A percentile compares a stretch with the other conserved stretches of the same genome.
phyloP scores from a whole-genome alignment of 2,329 filamentous ascomycete genomes.

The Neonectria magnoliae region DNA sequence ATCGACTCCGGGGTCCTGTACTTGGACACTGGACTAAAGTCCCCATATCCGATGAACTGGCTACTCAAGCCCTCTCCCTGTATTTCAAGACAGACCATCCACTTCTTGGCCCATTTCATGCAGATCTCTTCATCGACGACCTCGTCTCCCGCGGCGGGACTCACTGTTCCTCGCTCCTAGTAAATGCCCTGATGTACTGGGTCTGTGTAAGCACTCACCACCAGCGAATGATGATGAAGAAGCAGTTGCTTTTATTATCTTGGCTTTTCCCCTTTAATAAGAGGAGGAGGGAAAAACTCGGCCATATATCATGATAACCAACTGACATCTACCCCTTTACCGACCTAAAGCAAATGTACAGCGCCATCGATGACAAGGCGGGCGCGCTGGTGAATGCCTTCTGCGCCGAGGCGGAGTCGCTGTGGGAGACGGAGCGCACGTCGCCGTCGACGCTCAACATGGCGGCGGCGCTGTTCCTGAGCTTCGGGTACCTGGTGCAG shows the following conservation, averaged over 20 bases:
- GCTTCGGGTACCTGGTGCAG: constrained; percentile 11
- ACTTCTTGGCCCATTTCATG: constrained; percentile 10
- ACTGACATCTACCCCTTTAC: neutral
- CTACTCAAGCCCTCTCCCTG: neutral
- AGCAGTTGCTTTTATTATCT: neutral
- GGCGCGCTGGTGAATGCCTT: neutral
- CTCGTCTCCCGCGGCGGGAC: neutral
- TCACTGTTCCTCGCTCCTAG: constrained; percentile 14
- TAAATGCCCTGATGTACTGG: constrained; percentile 23
- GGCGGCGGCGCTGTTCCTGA: constrained; percentile 11
- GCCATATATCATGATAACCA: too few species aligned
- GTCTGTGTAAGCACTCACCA: constrained; percentile 13
- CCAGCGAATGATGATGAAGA: neutral
- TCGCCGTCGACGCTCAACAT: constrained; percentile 1
- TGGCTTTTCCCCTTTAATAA: too few species aligned
- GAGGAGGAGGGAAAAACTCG: too few species aligned
- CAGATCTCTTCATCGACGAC: constrained; percentile 14
- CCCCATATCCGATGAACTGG: constrained; percentile 2
- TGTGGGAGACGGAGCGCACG: neutral
- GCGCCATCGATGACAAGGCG: neutral
- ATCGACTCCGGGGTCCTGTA: neutral
- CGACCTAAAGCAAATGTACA: constrained; percentile 7
- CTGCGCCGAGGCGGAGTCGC: constrained; percentile 1
- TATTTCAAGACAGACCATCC: constrained; percentile 16
- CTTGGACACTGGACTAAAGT: constrained; percentile 3